A percentile compares a stretch with the other conserved stretches of the same genome.
phyloP scores from a whole-genome alignment of 2,329 filamentous ascomycete genomes.

The Plenodomus tracheiphilus region DNA sequence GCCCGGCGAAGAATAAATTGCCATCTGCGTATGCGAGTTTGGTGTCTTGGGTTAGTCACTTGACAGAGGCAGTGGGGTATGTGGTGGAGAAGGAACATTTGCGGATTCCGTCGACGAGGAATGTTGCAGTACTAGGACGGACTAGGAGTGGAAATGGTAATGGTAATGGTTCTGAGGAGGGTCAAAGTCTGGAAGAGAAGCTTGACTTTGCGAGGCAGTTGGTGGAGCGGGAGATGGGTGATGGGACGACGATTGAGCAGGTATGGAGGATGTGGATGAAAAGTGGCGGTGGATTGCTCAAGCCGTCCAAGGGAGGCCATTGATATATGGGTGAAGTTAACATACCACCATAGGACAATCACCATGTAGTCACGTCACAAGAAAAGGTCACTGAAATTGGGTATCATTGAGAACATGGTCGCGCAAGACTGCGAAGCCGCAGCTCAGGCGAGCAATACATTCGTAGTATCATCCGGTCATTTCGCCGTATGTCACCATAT shows the following conservation, averaged over 20 bases:
- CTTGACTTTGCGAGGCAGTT: conserved; percentile 64
- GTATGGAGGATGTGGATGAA: conserved; percentile 57
- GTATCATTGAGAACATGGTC: conserved; percentile 43
- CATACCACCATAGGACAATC: neutral
- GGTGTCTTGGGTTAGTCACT: conserved; percentile 72
- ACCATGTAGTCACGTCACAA: neutral
- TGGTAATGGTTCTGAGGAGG: conserved; percentile 46
- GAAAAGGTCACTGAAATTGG: conserved; percentile 35
- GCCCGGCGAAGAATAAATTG: conserved; percentile 38
- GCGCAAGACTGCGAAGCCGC: conserved; percentile 25
- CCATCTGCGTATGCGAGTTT: conserved; percentile 81
- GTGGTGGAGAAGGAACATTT: conserved; percentile 80
- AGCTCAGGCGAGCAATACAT: conserved; percentile 36
- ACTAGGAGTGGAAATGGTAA: conserved; percentile 10
- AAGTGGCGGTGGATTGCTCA: conserved; percentile 53
- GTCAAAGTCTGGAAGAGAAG: conserved; percentile 63
- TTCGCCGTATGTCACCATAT: conserved; percentile 37
- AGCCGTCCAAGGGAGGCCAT: conserved; percentile 49
- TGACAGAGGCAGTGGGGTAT: conserved; percentile 75
- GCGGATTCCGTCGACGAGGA: conserved; percentile 89
- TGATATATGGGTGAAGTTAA: conserved; percentile 12
- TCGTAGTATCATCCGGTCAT: conserved; percentile 45
- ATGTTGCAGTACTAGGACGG: conserved; percentile 78
- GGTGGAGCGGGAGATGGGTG: conserved; percentile 57
- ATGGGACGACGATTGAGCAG: conserved; percentile 42